phyloP scores from a whole-genome alignment of 805 yeast genomes.

The Ogataea glucozyma region DNA sequence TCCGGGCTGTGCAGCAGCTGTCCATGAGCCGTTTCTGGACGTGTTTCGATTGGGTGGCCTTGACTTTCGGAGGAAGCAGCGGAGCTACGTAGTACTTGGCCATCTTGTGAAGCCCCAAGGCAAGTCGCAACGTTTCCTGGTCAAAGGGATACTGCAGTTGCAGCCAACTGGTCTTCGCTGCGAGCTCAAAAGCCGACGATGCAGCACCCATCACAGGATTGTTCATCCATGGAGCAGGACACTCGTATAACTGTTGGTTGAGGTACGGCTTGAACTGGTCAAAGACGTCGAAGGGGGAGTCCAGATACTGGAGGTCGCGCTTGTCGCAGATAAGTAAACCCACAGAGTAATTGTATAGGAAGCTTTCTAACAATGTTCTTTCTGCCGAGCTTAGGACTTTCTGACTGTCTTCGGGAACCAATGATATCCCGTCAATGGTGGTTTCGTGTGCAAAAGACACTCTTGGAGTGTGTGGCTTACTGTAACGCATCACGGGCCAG shows the following conservation, averaged over 20 bases:
- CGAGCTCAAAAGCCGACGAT: slow-evolving; percentile 35
- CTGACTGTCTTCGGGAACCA: slow-evolving; percentile 1
- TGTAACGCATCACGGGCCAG: slow-evolving; percentile 19
- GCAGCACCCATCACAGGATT: slow-evolving; percentile 44
- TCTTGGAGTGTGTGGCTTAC: too few species aligned
- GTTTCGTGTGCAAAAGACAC: too few species aligned
- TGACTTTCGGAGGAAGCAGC: slow-evolving; percentile 18
- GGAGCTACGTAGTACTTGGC: slow-evolving; percentile 21
- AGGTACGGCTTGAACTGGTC: slow-evolving; percentile 32
- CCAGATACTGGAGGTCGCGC: slow-evolving; percentile 30
- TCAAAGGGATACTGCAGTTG: slow-evolving; percentile 22
- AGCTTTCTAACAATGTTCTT: slow-evolving; percentile 43
- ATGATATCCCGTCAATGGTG: slow-evolving; percentile 1
- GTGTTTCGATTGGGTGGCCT: slow-evolving; percentile 17
- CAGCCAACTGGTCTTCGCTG: slow-evolving; percentile 40
- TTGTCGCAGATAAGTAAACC: slow-evolving; percentile 35
- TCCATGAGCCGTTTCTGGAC: slow-evolving; percentile 19
- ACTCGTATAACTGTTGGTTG: slow-evolving; percentile 36
- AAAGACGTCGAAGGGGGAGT: slow-evolving; percentile 43
- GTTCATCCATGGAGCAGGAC: slow-evolving; percentile 39
- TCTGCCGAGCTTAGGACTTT: slow-evolving; percentile 18
- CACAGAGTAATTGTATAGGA: slow-evolving; percentile 43
- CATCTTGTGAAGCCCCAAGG: slow-evolving; percentile 9
- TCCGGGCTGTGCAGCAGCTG: slow-evolving; percentile 18
- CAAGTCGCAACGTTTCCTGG: slow-evolving; percentile 6